These are phyloP conservation scores for Dorcoceras hygrometricum DNA, from an alignment of 257 asterid species.

Conservation along the genomic window DNA sequence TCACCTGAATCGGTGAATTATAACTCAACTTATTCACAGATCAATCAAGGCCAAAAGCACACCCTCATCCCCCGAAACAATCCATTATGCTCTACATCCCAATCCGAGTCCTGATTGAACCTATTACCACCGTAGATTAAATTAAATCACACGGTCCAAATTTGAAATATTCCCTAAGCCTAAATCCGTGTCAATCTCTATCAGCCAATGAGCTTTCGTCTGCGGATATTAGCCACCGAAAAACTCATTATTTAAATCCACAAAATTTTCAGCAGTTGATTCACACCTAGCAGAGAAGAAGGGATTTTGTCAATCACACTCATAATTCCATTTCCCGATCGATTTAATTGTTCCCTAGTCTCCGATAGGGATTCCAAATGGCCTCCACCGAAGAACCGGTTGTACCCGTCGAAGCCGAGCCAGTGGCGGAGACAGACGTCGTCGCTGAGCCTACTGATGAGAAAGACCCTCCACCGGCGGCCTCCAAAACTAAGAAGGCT, in stretches of 20 bases:
- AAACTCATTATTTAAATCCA: not conserved
- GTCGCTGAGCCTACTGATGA: not conserved
- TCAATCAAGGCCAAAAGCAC: constrained; percentile 65
- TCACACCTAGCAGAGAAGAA: not conserved
- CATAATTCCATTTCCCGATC: not conserved
- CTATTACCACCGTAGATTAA: constrained; percentile 34
- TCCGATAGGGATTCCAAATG: not conserved
- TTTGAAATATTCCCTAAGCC: constrained; percentile 22
- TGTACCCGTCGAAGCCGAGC: not conserved
- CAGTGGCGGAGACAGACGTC: not conserved
- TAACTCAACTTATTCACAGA: constrained; percentile 34
- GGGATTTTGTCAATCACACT: not conserved
- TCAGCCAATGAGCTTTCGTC: constrained; percentile 46
- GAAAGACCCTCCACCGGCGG: not conserved
- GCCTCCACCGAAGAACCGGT: not conserved
- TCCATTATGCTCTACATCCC: constrained; percentile 20
- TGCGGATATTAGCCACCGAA: not conserved
- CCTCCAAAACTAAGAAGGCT: not conserved
- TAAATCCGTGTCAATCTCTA: constrained; percentile 35
- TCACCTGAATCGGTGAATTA: constrained; percentile 27
- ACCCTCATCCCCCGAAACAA: constrained; percentile 22
- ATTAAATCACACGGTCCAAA: constrained; percentile 29
- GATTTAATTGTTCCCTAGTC: not conserved
- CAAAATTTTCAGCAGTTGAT: not conserved
- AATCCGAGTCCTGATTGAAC: constrained; percentile 29